Conservation (phyloP, 495 filamentous ascomycete genomes). For the Podospora didyma region DNA sequence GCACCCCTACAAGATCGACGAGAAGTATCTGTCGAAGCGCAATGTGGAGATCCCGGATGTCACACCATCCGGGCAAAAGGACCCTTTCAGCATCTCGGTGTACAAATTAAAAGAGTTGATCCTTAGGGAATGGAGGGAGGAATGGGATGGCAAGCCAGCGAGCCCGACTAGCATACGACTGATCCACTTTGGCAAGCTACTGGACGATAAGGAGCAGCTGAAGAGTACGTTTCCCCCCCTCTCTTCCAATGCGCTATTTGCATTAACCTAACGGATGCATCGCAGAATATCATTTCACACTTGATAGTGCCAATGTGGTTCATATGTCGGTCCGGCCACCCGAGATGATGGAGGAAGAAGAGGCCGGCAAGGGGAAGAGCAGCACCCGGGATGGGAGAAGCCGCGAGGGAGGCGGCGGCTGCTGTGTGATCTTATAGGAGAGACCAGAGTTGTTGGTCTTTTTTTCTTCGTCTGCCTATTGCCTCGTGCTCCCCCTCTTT, state of each 20-base stretch:
- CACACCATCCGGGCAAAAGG: conserved; percentile 50
- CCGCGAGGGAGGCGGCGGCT: conserved; percentile 65
- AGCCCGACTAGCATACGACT: conserved; percentile 81
- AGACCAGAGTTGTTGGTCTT: not conserved
- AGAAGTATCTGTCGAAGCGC: conserved; percentile 75
- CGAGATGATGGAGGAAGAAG: conserved; percentile 82
- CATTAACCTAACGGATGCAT: not conserved
- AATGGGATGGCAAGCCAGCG: conserved; percentile 82
- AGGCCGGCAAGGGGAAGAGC: conserved; percentile 67
- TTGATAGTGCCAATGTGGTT: conserved; percentile 70
- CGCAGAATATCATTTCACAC: conserved; percentile 73
- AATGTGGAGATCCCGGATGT: conserved; percentile 66
- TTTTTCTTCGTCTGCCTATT: not conserved
- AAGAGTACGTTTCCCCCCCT: conserved; percentile 32
- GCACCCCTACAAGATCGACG: conserved; percentile 83
- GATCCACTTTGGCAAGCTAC: conserved; percentile 81
- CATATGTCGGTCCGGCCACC: conserved; percentile 92
- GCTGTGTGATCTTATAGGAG: conserved; percentile 70
- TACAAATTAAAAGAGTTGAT: conserved; percentile 92
- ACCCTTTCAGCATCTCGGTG: conserved; percentile 83
- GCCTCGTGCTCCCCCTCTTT: not conserved
- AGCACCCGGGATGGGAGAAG: conserved; percentile 54
- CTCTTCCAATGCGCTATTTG: not conserved
- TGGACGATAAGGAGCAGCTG: conserved; percentile 80
- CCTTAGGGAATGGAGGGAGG: conserved; percentile 81